A percentile compares a stretch with the other conserved stretches of the same genome.
Conservation (phyloP, 352 stramenopile species). For the Pythium coloratum region DNA sequence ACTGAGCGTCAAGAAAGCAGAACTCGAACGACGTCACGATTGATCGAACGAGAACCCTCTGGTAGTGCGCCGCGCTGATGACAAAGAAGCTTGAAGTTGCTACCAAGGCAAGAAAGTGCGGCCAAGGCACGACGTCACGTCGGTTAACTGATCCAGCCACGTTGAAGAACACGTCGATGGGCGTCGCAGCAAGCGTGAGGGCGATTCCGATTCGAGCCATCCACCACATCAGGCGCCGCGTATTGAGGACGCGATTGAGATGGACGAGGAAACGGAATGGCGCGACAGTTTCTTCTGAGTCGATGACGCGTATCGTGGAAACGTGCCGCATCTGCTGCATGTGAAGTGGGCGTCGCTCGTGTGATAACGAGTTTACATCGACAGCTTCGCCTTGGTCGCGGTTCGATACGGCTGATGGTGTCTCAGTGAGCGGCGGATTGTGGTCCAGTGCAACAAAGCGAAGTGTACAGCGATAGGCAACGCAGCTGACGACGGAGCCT, state of each 20-base stretch:
- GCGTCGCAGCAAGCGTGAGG: conserved; percentile 1
- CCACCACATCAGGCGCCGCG: background rate
- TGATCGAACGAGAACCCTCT: background rate
- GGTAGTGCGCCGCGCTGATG: conserved; percentile 5
- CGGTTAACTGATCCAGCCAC: background rate
- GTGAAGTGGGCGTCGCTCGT: background rate
- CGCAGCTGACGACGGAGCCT: conserved; percentile 5
- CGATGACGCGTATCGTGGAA: background rate
- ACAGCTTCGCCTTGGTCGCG: background rate
- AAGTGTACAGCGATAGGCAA: conserved; percentile 2
- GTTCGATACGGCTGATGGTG: background rate
- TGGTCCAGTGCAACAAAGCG: background rate
- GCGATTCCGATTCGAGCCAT: background rate
- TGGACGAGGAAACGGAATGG: background rate
- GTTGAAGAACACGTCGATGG: background rate
- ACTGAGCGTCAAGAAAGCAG: conserved; percentile 13
- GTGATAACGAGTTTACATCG: background rate
- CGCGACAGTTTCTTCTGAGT: background rate
- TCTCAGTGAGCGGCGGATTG: background rate
- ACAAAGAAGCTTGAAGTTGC: background rate
- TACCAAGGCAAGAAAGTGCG: background rate
- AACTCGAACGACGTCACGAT: conserved; percentile 25
- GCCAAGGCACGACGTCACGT: background rate
- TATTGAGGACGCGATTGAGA: background rate
- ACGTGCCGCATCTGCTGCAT: background rate